Conservation (phyloP, 306 rosid species). For the Cucurbita argyrosperma region DNA sequence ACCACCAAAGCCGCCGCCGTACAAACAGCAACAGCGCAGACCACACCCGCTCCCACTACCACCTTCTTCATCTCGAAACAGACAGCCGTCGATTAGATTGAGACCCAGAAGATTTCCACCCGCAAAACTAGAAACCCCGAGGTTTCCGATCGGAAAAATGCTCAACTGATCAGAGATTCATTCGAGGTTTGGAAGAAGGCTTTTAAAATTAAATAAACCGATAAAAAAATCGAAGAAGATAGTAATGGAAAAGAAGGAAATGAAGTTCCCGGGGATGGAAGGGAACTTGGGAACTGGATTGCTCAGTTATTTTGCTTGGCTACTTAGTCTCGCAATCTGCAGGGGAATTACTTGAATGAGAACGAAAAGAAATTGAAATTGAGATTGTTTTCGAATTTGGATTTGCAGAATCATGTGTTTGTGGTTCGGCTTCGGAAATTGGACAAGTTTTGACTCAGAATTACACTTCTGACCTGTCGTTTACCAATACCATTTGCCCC, state of each 20-base stretch:
- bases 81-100: neutral
- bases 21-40: slow-evolving; percentile 58
- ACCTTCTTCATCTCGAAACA: slow-evolving; percentile 49
- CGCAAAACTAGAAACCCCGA: neutral
- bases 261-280: neutral
- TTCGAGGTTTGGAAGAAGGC: neutral
- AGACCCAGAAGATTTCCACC: neutral
- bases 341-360: neutral
- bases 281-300: neutral
- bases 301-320: neutral
- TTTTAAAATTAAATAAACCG: neutral
- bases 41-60: slow-evolving; percentile 45
- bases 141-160: neutral
- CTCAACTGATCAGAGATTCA: slow-evolving; percentile 5
- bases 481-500: neutral
- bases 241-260: neutral
- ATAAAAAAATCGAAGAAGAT: neutral
- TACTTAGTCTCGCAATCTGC: neutral
- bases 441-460: neutral
- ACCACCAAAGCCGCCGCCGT: slow-evolving; percentile 74
- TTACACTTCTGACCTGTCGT: slow-evolving; percentile 1
- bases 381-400: neutral
- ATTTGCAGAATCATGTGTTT: neutral
- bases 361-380: neutral
- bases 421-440: neutral